Percentiles rank a stretch among this genome's conserved stretches.
Conservation (phyloP, 345 rosid species). For the Sisymbrium irio region DNA sequence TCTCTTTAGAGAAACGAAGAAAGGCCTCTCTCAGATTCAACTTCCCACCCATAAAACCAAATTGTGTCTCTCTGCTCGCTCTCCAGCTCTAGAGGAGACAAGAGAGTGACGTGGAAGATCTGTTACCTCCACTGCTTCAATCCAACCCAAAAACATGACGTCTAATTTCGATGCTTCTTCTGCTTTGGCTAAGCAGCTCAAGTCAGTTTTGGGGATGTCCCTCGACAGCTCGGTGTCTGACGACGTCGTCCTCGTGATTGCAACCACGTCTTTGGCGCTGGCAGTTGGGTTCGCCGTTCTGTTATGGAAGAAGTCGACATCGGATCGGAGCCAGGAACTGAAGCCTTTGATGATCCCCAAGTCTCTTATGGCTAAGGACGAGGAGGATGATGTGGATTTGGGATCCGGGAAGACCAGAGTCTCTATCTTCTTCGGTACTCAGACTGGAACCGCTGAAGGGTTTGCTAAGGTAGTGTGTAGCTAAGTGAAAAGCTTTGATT, state of each 20-base stretch:
- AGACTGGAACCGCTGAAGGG: slow-evolving; percentile 85
- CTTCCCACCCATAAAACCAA: neutral
- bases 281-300: slow-evolving; percentile 48
- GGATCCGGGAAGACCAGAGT: slow-evolving; percentile 60
- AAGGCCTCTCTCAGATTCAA: neutral
- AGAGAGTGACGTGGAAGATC: neutral
- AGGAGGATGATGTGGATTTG: slow-evolving; percentile 50
- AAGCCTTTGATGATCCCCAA: slow-evolving; percentile 53
- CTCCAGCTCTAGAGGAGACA: neutral
- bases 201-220: slow-evolving; percentile 42
- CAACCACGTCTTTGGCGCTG: slow-evolving; percentile 59
- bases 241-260: slow-evolving; percentile 42
- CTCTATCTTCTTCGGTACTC: slow-evolving; percentile 71
- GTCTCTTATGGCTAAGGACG: slow-evolving; percentile 39
- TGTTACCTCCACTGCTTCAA: neutral
- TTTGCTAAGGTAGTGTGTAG: slow-evolving; percentile 52
- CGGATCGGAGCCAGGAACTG: slow-evolving; percentile 47
- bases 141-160: slow-evolving; percentile 23
- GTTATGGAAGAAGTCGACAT: slow-evolving; percentile 53
- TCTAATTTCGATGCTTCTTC: slow-evolving; percentile 28
- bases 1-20: neutral
- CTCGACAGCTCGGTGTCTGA: slow-evolving; percentile 40
- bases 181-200: slow-evolving; percentile 51
- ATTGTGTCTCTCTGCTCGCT: neutral
- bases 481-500: neutral